Percentiles rank a stretch among this genome's conserved stretches.
Conservation (phyloP, 257 asterid species). For the Paraleonurus japonicus region DNA sequence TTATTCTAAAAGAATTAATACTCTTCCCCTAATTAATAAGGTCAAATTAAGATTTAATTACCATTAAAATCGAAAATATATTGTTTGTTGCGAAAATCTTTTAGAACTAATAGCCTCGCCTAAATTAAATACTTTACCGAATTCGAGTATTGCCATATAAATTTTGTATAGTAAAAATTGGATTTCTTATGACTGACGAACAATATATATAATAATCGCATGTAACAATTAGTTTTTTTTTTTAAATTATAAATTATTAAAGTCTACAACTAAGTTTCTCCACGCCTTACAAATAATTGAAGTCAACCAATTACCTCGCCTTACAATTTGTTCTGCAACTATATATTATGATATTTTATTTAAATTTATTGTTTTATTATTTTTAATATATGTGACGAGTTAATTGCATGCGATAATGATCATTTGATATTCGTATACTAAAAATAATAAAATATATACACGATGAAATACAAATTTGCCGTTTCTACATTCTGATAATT, state of each 20-base stretch:
- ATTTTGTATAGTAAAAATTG: neutral
- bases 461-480: neutral
- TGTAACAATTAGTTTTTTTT: too few relatives aligned
- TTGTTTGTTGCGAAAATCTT: too few relatives aligned
- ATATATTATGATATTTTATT: too few relatives aligned
- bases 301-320: neutral
- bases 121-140: neutral
- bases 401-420: neutral
- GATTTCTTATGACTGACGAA: neutral
- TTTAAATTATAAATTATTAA: too few relatives aligned
- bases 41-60: too few relatives aligned
- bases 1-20: too few relatives aligned
- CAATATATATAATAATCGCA: too few relatives aligned
- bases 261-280: neutral
- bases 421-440: too few relatives aligned
- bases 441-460: neutral
- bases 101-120: too few relatives aligned
- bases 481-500: neutral
- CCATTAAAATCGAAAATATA: too few relatives aligned
- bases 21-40: too few relatives aligned
- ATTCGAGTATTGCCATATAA: neutral
- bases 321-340: neutral
- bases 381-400: neutral
- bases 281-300: neutral
- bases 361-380: neutral